These are phyloP conservation scores for Fraxinus paxiana DNA, from an alignment of 305 asterid species.

Conservation along the genomic window DNA sequence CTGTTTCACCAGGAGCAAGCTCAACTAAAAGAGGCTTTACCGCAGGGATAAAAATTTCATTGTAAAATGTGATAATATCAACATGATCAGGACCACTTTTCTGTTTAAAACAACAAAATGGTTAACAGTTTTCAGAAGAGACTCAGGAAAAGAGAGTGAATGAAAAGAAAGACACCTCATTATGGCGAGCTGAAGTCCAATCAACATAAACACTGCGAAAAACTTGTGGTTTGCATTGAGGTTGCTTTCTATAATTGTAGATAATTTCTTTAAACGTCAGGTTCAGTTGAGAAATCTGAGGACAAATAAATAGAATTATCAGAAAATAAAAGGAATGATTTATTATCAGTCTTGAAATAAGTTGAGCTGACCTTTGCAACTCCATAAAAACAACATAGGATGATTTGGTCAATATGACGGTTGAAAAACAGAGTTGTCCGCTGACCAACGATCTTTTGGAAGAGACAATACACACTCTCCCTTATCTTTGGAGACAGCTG, in stretches of 20 bases:
- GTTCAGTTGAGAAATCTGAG: constrained; percentile 90
- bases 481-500: constrained; percentile 81
- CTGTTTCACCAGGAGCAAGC: constrained; percentile 67
- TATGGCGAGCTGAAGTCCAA: constrained; percentile 54
- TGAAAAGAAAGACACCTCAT: constrained; percentile 47
- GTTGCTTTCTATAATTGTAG: constrained; percentile 84
- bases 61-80: constrained; percentile 90
- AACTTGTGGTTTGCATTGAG: constrained; percentile 97
- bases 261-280: constrained; percentile 94
- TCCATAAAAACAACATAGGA: constrained; percentile 95
- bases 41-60: constrained; percentile 75
- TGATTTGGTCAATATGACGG: constrained; percentile 91
- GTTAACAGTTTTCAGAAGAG: constrained; percentile 13
- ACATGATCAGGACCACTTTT: constrained; percentile 79
- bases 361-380: constrained; percentile 73
- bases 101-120: constrained; percentile 42
- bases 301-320: constrained; percentile 16
- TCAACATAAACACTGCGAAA: constrained; percentile 90
- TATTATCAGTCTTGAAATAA: constrained; percentile 21
- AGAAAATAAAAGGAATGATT: constrained; percentile 10
- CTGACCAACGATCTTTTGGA: constrained; percentile 78
- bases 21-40: constrained; percentile 92
- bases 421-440: constrained; percentile 73
- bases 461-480: constrained; percentile 81
- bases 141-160: constrained; percentile 5